Evolutionary conservation across 2,329 filamentous ascomycete species (phyloP).

Genomic region (Xylaria arbuscula): DNA sequence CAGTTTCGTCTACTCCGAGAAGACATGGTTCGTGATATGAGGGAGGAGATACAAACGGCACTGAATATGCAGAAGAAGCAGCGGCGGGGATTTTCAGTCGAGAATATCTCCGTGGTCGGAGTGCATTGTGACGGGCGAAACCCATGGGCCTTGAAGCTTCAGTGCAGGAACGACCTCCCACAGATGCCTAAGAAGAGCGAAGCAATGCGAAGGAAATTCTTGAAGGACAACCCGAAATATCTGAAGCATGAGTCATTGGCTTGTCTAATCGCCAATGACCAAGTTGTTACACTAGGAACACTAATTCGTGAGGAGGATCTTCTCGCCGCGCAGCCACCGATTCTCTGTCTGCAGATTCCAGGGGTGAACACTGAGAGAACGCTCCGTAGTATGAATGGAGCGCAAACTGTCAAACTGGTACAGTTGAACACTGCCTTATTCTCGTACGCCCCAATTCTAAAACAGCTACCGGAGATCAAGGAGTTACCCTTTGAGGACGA

Average conservation of each 20-base stretch:
- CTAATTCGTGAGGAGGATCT: conserved; percentile 60
- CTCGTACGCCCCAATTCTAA: conserved; percentile 31
- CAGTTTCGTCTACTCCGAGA: conserved; percentile 77
- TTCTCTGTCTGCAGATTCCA: conserved; percentile 32
- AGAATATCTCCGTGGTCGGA: conserved; percentile 14
- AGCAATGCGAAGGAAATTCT: conserved; percentile 22
- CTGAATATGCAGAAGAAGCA: conserved; percentile 61
- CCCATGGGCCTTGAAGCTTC: conserved; percentile 21
- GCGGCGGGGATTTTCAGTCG: conserved; percentile 48
- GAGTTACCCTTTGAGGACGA: conserved; percentile 49
- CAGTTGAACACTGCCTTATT: conserved; percentile 29
- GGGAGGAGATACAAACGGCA: conserved; percentile 59
- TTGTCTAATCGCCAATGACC: conserved; percentile 22
- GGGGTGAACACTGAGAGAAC: conserved; percentile 13
- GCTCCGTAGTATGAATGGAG: conserved; percentile 7
- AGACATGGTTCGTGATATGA: conserved; percentile 74
- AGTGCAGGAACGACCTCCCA: conserved; percentile 24
- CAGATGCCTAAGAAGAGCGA: conserved; percentile 24
- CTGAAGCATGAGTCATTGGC: conserved; percentile 30
- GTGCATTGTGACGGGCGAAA: conserved; percentile 22
- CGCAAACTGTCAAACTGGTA: conserved; percentile 21
- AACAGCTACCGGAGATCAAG: conserved; percentile 29
- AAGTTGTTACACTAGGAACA: conserved; percentile 25
- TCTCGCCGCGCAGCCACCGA: conserved; percentile 18
- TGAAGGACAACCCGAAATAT: conserved; percentile 30